phyloP scores from a whole-genome alignment of 2,329 filamentous ascomycete species.

The Chaetomiaceae sp. region DNA sequence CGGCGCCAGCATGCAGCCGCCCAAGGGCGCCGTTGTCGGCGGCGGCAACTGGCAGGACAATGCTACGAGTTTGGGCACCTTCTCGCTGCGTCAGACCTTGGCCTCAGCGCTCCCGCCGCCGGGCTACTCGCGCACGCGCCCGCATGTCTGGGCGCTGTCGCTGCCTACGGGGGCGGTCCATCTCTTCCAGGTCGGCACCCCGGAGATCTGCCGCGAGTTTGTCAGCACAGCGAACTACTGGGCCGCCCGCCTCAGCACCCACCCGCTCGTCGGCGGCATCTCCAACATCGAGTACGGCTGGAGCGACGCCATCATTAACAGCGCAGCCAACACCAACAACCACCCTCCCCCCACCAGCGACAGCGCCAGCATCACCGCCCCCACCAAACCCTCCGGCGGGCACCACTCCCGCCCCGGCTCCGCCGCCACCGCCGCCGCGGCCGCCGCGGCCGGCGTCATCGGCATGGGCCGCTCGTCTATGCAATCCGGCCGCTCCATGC shows the following conservation, averaged over 20 bases:
- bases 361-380: constrained; percentile 22
- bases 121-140: constrained; percentile 83
- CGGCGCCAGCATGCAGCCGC: constrained; percentile 20
- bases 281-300: constrained; percentile 98
- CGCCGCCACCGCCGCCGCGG: constrained; percentile 33
- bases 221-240: constrained; percentile 95
- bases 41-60: constrained; percentile 99
- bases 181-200: constrained; percentile 94
- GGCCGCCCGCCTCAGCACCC: constrained; percentile 89
- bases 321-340: constrained; percentile 49
- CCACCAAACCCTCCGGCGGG: constrained; percentile 20
- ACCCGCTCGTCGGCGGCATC: constrained; percentile 85
- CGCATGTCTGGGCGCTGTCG: constrained; percentile 90
- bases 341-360: constrained; percentile 38
- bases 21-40: constrained; percentile 65
- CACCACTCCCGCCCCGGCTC: constrained; percentile 44
- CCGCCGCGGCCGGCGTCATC: constrained; percentile 9
- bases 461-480: constrained; percentile 32
- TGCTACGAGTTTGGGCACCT: constrained; percentile 80
- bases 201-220: constrained; percentile 91
- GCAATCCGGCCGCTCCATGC: constrained; percentile 41
- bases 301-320: constrained; percentile 75
- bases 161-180: constrained; percentile 91
- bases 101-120: constrained; percentile 84
- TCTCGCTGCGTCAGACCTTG: constrained; percentile 83